Evolutionary conservation across 148 eudicot genomes (phyloP).

Genomic region (Vaccinium darrowii): DNA sequence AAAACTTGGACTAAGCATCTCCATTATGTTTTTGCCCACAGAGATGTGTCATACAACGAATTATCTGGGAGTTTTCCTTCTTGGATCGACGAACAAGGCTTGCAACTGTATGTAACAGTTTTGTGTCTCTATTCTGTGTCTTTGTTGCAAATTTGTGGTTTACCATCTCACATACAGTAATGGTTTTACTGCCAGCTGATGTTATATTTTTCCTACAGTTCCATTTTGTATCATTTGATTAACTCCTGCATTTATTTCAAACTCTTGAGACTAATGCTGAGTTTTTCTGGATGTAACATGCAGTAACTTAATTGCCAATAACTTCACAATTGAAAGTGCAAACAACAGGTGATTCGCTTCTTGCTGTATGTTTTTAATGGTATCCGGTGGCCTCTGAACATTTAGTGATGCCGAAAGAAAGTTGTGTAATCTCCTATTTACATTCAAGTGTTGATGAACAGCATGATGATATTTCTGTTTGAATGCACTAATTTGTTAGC

Average conservation of each 20-base stretch:
- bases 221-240: background rate
- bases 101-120: conserved; percentile 58
- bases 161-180: background rate
- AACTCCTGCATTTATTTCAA: background rate
- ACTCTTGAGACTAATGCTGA: background rate
- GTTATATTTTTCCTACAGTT: background rate
- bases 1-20: background rate
- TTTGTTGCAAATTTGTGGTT: background rate
- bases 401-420: background rate
- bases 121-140: background rate
- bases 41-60: conserved; percentile 83
- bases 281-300: conserved; percentile 17
- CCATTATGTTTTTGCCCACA: conserved; percentile 40
- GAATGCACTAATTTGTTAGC: background rate
- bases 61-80: conserved; percentile 80
- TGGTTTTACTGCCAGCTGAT: background rate
- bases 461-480: background rate
- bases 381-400: background rate
- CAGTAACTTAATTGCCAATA: conserved; percentile 86
- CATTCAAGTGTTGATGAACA: background rate
- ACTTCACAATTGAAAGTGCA: conserved; percentile 54
- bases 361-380: background rate
- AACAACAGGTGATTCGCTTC: conserved; percentile 52
- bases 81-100: conserved; percentile 49
- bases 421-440: too few relatives aligned